Evolutionary conservation across 2,329 filamentous ascomycete genomes (phyloP), one percentile per base, ranked within the genome.

Genomic region (Pestalotiopsis sp.): DNA sequence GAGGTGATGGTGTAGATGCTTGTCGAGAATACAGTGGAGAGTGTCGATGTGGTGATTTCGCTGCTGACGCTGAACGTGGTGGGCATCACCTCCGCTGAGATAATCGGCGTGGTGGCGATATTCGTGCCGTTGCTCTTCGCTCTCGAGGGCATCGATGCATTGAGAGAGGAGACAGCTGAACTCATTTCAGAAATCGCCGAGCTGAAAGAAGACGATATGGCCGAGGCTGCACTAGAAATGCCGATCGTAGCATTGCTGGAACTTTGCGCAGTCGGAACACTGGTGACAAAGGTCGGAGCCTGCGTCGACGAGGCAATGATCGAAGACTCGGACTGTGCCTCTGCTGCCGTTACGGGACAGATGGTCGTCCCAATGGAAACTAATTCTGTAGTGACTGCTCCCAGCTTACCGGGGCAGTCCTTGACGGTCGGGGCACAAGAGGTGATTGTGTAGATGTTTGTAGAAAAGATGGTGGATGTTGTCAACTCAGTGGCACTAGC

Each of bases 11-110:
- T 76, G 63, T 76, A 77, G 38, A 76, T 66, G 58, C 73, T 77
- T 1, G 75, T 77, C 11, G 76, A 76, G 69, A 76, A 78, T 3
- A 76, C 75, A 7, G 76, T 78, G 38, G 76, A 77, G 23, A 76
- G 20, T 17, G 71, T 61, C 1, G 74, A 76, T 14, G 74, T 77
- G 0, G 69, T 75, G 39, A 77, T 72, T 61, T 77, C 73, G 11
- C 73, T 75, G 49, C 76, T 78, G 25, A 73, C 71, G 27, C 71
- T 75, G 39, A 77, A 78, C 6, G 75, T 75, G 7, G 72, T 74
- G 23, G 76, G 76, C 70, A 77, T 72, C 3, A 68, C 70, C 64
- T 70, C 60, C 9, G 67, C 66, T 4, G 71, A 68, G 13, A 27
- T 23, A 31, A 27, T 62, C 25, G 58, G 17, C 36, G 58, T 49